Percentiles rank a stretch among this genome's conserved stretches.
Evolutionary conservation across 805 yeast species (phyloP).

Genomic region (Wickerhamomyces strasburgensis): DNA sequence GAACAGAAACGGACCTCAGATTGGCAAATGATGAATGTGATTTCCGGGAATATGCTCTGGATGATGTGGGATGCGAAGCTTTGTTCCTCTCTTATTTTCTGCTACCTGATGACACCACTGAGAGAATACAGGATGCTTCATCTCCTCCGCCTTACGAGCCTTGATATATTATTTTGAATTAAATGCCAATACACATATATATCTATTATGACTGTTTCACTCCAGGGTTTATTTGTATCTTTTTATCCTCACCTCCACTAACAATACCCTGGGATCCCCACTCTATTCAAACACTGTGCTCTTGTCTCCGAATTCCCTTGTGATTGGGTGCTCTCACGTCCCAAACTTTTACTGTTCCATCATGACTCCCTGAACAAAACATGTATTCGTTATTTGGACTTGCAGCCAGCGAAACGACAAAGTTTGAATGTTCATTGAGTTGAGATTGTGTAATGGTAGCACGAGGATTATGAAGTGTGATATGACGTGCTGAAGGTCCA

Average conservation of each 20-base stretch:
- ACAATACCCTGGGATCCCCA: slow-evolving; percentile 82
- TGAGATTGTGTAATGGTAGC: slow-evolving; percentile 63
- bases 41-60: no score
- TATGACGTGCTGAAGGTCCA: slow-evolving; percentile 98
- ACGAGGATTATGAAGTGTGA: slow-evolving; percentile 90
- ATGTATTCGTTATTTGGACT: slow-evolving; percentile 76
- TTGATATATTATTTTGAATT: no score
- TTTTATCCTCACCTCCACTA: slow-evolving; percentile 93
- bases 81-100: no score
- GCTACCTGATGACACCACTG: no score
- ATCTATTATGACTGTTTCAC: no score
- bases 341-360: slow-evolving; percentile 94
- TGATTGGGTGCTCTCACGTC: slow-evolving; percentile 87
- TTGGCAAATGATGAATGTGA: no score
- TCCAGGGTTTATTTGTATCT: slow-evolving; percentile 67
- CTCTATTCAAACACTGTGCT: slow-evolving; percentile 79
- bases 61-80: no score
- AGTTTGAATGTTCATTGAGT: slow-evolving; percentile 84
- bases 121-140: no score
- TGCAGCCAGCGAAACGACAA: slow-evolving; percentile 74
- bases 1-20: no score
- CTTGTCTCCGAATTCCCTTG: slow-evolving; percentile 55
- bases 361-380: slow-evolving; percentile 91
- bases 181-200: no score
- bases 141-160: no score